Evolutionary conservation across 495 filamentous ascomycete genomes (phyloP), one percentile per base, ranked within the genome.

Genomic region (Apiosordaria backusii): DNA sequence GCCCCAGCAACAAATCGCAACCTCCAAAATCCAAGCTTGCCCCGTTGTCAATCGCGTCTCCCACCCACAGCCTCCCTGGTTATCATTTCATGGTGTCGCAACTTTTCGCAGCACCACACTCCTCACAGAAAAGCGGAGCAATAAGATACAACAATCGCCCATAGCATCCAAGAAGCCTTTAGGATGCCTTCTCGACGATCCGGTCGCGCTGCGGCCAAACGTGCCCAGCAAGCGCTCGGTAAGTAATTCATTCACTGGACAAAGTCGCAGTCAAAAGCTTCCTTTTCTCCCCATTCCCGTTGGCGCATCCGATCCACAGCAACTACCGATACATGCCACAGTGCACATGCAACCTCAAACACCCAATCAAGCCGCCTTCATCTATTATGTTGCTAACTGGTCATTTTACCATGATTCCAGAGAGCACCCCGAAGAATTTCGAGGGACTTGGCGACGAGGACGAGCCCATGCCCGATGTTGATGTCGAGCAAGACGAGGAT

Each of bases 401-500:
- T 23, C n/a, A 45, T 57, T 25, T 54, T 25, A 29, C 22, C 26
- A 9, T 45, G 35, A n/a, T 45, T 67, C 4, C 70, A 86, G 84
- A 85, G 72, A 85, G 79, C 69, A 82, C 81, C 0, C 83, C 84
- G 3, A 79, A 76, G 63, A 75, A 69, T 4, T 80, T 82, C 27
- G 81, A 84, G 50, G 78, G 79, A 54, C 71, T 78, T 18, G 84
- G 83, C 61, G 79, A 81, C 54, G 81, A 83, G n/a, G 75, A 83
- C 63, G 81, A 83, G 65, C 70, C 73, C 29, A 86, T 86, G 84
- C 74, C 72, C 27, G 82, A 83, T 67, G 79, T 66, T 24, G 81
- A 55, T 16, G 59, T 35, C 25, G 77, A 66, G 19, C 77, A 78
- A 2, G 57, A 59, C 24, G 77, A 66, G n/a, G 78, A 79, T 50